A percentile compares a stretch with the other conserved stretches of the same genome.
Conservation (phyloP, 805 yeast genomes). For the Sugiyamaella boreocaroliniensis region DNA sequence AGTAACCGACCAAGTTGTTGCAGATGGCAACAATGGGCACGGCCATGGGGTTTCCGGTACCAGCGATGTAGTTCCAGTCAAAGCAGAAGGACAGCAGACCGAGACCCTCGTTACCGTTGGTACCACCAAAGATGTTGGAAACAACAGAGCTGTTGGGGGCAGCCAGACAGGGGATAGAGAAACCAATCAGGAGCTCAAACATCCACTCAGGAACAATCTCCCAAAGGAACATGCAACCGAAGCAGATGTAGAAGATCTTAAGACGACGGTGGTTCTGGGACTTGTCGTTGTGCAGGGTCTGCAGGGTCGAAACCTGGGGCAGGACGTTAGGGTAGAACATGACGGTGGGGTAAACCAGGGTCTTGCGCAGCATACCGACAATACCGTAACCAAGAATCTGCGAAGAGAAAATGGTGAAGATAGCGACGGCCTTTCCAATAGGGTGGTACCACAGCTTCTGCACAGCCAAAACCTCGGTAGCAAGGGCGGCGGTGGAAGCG, state of each 20-base stretch:
- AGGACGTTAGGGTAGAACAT: slow-evolving; percentile 61
- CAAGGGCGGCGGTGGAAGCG: slow-evolving; percentile 40
- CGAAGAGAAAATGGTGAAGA: slow-evolving; percentile 34
- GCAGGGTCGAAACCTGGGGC: slow-evolving; percentile 51
- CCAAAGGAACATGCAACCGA: slow-evolving; percentile 24
- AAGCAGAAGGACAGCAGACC: slow-evolving; percentile 29
- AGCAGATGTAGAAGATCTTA: slow-evolving; percentile 20
- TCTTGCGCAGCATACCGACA: slow-evolving; percentile 54
- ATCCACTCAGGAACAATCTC: slow-evolving; percentile 32
- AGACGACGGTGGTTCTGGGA: slow-evolving; percentile 20
- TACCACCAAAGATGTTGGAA: slow-evolving; percentile 31
- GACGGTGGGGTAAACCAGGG: slow-evolving; percentile 53
- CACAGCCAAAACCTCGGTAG: slow-evolving; percentile 33
- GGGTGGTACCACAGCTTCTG: slow-evolving; percentile 31
- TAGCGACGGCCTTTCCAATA: slow-evolving; percentile 26
- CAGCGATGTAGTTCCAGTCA: slow-evolving; percentile 32
- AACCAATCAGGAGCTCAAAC: slow-evolving; percentile 27
- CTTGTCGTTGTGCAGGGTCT: slow-evolving; percentile 36
- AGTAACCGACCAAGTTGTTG: slow-evolving; percentile 29
- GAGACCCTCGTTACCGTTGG: slow-evolving; percentile 32
- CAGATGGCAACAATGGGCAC: slow-evolving; percentile 27
- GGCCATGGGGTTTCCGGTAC: slow-evolving; percentile 28
- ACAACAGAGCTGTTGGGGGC: slow-evolving; percentile 26
- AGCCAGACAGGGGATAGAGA: slow-evolving; percentile 28
- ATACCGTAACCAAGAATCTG: slow-evolving; percentile 62